Conservation (phyloP, 768 basidiomycete species). For the Nevesoporus exiguus region DNA sequence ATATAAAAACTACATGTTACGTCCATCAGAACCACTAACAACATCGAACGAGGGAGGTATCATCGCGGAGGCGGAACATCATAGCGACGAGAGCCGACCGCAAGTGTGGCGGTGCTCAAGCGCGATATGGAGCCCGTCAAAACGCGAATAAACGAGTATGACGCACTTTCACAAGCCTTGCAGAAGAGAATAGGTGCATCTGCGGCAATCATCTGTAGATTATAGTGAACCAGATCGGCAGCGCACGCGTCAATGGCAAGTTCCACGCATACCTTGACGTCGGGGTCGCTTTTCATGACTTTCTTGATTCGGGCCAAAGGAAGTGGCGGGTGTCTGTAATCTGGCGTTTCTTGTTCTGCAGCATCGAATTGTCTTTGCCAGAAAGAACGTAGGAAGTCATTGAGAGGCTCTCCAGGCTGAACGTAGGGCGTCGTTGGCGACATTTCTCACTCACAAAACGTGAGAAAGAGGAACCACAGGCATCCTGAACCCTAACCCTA, state of each 20-base stretch:
- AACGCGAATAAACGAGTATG: neutral
- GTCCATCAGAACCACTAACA: neutral
- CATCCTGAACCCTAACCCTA: conserved; percentile 27
- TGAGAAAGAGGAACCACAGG: conserved; percentile 12
- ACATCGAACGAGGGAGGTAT: neutral
- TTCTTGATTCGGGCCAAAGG: conserved; percentile 97
- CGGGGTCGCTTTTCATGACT: conserved; percentile 98
- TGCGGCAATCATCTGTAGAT: conserved; percentile 88
- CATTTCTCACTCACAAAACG: conserved; percentile 22
- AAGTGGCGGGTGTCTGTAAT: conserved; percentile 83
- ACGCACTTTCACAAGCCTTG: conserved; percentile 97
- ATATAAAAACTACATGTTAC: conserved; percentile 75
- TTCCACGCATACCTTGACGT: conserved; percentile 76
- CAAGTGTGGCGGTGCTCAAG: conserved; percentile 1
- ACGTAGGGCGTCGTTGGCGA: conserved; percentile 58
- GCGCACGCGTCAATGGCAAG: neutral
- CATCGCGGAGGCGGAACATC: too few relatives aligned
- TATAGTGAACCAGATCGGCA: conserved; percentile 2
- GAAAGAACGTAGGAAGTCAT: conserved; percentile 81
- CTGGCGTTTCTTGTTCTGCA: conserved; percentile 85
- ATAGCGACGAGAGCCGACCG: too few relatives aligned
- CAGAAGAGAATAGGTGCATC: conserved; percentile 96
- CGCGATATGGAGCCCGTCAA: neutral
- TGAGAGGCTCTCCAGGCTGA: conserved; percentile 80
- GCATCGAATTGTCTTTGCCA: conserved; percentile 88